Base-by-base conservation (phyloP, 1,284 basidiomycete species). In the Ceratorhiza oryzae-sativae region DNA sequence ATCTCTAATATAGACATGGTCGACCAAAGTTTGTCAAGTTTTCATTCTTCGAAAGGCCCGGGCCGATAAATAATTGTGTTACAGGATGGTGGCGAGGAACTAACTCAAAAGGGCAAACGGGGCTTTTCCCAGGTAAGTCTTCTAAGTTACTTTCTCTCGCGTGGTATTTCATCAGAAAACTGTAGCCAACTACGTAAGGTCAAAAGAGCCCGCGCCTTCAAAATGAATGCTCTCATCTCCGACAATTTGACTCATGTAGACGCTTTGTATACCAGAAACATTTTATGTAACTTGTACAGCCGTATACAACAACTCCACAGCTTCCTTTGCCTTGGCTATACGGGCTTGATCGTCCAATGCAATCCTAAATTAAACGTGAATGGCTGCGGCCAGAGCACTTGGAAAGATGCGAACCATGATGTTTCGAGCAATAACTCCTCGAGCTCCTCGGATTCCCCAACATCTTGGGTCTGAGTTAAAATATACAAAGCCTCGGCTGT, bases 401-500 rank as follows among this genome's bases (percentile, higher is more conserved):
- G 36, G 30, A 49, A 27, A 41, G n/a, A 32, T 13, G 61, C 85
- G 73, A 73, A 93, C 94, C 95, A 97, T 77, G 88, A 87, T 12
- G 93, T 94, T 78, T 93, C 90, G 13, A 95, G 80, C 41, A 97
- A 80, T 5, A 92, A 78, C n/a, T 90, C 86, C 77, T 95, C 94
- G 0, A 88, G 84, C 68, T 88, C 89, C 15, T 89, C 88, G 2
- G 86, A 87, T 12, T 91, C 89, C 3, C 61, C 86, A 6, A 92
- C 78, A 73, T 92, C 90, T 58, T 84, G 84, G 72, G 86, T 86
- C 77, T 93, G 91, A 23, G 94, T 80, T 10, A 86, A 83, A 32
- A 93, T 81, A 78, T 94, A 97, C 0, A 96, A 78, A 74, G 90
- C 86, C 79, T 97, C 95, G 1, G 93, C 92, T 0, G 92, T 87